Base-by-base conservation (phyloP, 2,329 filamentous ascomycete species). In the Penicillium olsonii region DNA sequence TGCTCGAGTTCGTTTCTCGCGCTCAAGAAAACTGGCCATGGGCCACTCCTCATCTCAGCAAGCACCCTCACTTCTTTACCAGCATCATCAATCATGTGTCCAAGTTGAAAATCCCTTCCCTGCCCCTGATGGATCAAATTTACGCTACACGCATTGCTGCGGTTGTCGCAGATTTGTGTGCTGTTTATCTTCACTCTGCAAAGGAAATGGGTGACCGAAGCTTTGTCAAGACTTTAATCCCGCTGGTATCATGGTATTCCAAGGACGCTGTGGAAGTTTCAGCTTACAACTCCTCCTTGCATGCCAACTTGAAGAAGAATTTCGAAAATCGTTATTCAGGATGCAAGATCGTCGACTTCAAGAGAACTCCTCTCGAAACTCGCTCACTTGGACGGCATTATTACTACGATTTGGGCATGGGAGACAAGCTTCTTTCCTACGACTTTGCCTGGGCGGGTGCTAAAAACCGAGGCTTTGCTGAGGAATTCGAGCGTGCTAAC, bases 1-100 rank as follows among this genome's bases (percentile, higher is more conserved):
- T 96, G 60, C 78, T 99, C 14, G 86, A 92, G 61, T 97, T 97
- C 67, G 84, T 96, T 31, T 85, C 89, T 2, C 84, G 88, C 2
- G 89, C 92, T 4, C 92, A 96, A 65, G 94, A 96, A 68, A 89
- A 91, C 65, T 97, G 92, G 92, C 88, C 92, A 1, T 96, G 92
- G 90, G 92, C 90, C 1, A 91, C 95, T 48, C 87, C 89, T 48
- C 85, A 87, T 33, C 75, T 95, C 29, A 84, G 87, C 53, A 85
- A 85, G 51, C 88, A 95, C 61, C 79, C 82, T 0, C 76, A 78
- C 0, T 92, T 96, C 62, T 80, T 96, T 48, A 78, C 83, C 35
- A 83, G 84, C 47, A 79, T 96, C 15, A 81, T 88, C 15, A 78
- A 80, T 4, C 94, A 90, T 66, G 80, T 94, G 27, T 75, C 78